Conservation (phyloP, 352 stramenopile genomes). For the Phytophthora hibernalis region DNA sequence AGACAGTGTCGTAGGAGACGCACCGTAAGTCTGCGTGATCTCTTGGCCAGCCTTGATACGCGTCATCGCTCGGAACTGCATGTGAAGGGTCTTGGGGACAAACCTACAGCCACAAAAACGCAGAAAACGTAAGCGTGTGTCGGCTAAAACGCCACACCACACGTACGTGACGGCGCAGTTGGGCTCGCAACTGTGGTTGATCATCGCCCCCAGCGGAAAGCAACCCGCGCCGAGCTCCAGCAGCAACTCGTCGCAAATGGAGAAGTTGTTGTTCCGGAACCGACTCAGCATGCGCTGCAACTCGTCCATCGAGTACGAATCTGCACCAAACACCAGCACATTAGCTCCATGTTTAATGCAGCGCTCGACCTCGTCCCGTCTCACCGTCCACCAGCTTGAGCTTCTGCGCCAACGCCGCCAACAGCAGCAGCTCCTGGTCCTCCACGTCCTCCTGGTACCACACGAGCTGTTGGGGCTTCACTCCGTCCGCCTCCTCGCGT, state of each 20-base stretch:
- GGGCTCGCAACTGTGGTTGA: slow-evolving; percentile 79
- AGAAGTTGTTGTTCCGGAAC: slow-evolving; percentile 84
- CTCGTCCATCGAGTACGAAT: slow-evolving; percentile 36
- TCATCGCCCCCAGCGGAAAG: slow-evolving; percentile 72
- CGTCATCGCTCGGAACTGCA: slow-evolving; percentile 66
- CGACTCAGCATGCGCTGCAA: slow-evolving; percentile 74
- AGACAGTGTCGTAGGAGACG: not conserved
- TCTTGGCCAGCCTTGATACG: slow-evolving; percentile 57
- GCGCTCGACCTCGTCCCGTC: not conserved
- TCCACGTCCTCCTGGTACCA: slow-evolving; percentile 65
- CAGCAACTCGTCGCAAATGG: slow-evolving; percentile 72
- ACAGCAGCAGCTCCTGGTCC: slow-evolving; percentile 58
- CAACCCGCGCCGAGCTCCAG: slow-evolving; percentile 65
- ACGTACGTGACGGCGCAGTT: slow-evolving; percentile 77
- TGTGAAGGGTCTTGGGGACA: slow-evolving; percentile 43
- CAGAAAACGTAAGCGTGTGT: not conserved
- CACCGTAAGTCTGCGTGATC: slow-evolving; percentile 76
- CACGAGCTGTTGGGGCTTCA: slow-evolving; percentile 47
- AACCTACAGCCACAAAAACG: slow-evolving; percentile 32
- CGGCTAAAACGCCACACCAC: not conserved
- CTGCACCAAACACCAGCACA: slow-evolving; percentile 13
- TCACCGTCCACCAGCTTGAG: slow-evolving; percentile 55
- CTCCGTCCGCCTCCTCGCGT: slow-evolving; percentile 8
- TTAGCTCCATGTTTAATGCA: not conserved
- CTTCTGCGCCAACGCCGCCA: slow-evolving; percentile 57